These are phyloP conservation scores for Aspergillus sp. DNA, from an alignment of 2,329 filamentous ascomycete species.

Conservation along the genomic window DNA sequence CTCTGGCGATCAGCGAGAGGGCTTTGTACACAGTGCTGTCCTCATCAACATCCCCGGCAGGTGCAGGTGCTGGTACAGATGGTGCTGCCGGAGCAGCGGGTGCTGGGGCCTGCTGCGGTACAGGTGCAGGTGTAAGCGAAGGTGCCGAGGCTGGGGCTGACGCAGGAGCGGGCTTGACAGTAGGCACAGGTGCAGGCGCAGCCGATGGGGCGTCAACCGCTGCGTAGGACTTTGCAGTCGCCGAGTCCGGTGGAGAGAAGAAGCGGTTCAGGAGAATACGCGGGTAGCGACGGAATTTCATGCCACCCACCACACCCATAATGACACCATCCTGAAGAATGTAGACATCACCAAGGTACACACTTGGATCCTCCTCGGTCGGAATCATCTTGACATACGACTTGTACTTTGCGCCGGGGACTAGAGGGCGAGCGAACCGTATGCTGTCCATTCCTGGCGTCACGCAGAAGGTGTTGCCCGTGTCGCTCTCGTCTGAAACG, in stretches of 20 bases:
- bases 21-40: constrained; percentile 9
- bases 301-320: constrained; percentile 26
- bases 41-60: not conserved
- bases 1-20: constrained; percentile 22
- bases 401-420: constrained; percentile 20
- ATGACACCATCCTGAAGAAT: constrained; percentile 29
- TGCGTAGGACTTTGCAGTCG: not conserved
- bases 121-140: not conserved
- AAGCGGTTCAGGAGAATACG: constrained; percentile 15
- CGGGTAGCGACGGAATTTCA: constrained; percentile 30
- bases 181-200: not conserved
- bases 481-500: constrained; percentile 17
- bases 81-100: not conserved
- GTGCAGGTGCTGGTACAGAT: not conserved
- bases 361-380: constrained; percentile 19
- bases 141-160: not conserved
- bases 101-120: not conserved
- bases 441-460: constrained; percentile 29
- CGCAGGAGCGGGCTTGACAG: not conserved
- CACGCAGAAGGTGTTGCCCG: constrained; percentile 26
- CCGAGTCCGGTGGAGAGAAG: constrained; percentile 6
- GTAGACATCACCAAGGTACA: constrained; percentile 37
- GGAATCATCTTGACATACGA: constrained; percentile 29
- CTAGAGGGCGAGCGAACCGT: constrained; percentile 20
- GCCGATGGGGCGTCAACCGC: not conserved